Evolutionary conservation across 1,284 basidiomycete species (phyloP).

Genomic region (Ganoderma meredithae): DNA sequence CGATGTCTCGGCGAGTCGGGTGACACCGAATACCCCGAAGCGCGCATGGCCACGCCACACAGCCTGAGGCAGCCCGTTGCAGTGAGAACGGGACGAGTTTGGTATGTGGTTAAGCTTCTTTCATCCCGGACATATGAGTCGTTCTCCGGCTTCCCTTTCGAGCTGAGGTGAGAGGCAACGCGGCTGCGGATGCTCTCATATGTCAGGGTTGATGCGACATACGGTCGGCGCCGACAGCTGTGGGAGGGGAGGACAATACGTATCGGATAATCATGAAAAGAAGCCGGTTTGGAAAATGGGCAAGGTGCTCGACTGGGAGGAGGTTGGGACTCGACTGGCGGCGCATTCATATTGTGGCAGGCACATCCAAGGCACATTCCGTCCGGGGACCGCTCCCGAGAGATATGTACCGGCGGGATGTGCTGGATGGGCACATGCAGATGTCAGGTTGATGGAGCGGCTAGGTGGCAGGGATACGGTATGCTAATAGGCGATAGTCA

Average conservation of each 20-base stretch:
- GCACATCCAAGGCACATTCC: constrained; percentile 4
- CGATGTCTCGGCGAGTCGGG: constrained; percentile 2
- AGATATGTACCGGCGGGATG: constrained; percentile 8
- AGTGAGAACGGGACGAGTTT: constrained; percentile 15
- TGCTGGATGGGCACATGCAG: constrained; percentile 12
- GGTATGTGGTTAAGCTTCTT: constrained; percentile 29
- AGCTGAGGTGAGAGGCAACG: constrained; percentile 6
- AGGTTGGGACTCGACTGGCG: constrained; percentile 17
- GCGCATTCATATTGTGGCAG: background rate
- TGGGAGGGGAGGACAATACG: constrained; percentile 18
- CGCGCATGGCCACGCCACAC: constrained; percentile 18
- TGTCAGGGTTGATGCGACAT: constrained; percentile 12
- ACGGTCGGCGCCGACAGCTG: constrained; percentile 6
- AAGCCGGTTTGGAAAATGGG: constrained; percentile 19
- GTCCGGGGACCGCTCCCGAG: constrained; percentile 8
- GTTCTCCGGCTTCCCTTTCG: constrained; percentile 6
- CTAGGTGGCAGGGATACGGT: background rate
- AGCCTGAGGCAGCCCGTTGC: constrained; percentile 22
- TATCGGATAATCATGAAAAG: constrained; percentile 16
- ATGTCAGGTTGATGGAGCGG: constrained; percentile 15
- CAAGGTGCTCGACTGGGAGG: constrained; percentile 8
- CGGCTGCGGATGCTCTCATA: constrained; percentile 10
- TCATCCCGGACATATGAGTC: constrained; percentile 16
- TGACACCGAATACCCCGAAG: constrained; percentile 23
- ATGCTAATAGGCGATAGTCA: background rate